phyloP scores from a whole-genome alignment of 2,329 filamentous ascomycete species.

The Diaporthe eres region DNA sequence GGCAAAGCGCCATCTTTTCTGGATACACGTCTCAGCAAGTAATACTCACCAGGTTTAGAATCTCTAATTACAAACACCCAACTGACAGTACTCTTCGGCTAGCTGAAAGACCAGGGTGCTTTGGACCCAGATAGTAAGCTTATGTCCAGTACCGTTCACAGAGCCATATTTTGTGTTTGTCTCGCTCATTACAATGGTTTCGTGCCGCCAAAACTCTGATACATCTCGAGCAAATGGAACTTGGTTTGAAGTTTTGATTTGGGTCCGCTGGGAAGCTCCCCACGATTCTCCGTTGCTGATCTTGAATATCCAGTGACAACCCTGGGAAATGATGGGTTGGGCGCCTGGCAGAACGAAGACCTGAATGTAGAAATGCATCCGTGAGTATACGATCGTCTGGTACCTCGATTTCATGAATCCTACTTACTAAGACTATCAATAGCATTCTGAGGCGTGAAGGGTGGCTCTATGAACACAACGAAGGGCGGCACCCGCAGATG shows the following conservation, averaged over 20 bases:
- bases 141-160: background rate
- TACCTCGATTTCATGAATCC: background rate
- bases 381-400: background rate
- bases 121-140: background rate
- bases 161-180: background rate
- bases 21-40: background rate
- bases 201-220: background rate
- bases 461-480: background rate
- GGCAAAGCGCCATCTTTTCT: background rate
- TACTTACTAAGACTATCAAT: background rate
- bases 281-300: background rate
- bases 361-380: background rate
- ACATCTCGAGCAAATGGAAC: background rate
- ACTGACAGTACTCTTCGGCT: background rate
- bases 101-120: background rate
- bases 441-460: background rate
- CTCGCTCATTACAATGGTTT: background rate
- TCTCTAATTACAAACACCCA: background rate
- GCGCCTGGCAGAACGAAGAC: background rate
- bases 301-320: background rate
- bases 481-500: background rate
- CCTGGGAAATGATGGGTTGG: background rate
- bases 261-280: background rate
- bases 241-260: background rate
- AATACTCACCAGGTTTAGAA: background rate